Percentiles rank a stretch among this genome's conserved stretches.
Evolutionary conservation across 495 filamentous ascomycete genomes (phyloP).

Genomic region (Hypoxylon crocopeplum): DNA sequence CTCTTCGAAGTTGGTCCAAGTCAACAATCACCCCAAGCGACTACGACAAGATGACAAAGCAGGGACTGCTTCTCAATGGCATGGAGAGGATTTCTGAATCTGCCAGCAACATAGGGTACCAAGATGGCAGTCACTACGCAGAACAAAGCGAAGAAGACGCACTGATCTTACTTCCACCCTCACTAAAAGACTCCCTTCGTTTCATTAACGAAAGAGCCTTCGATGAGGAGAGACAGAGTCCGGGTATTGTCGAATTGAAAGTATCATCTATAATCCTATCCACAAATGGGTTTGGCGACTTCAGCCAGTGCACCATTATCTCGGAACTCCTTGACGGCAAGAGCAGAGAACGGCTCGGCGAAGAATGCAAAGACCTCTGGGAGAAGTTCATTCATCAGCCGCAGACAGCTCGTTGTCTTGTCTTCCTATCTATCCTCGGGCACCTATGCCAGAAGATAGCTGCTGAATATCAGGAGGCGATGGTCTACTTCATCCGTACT

Average conservation of each 20-base stretch:
- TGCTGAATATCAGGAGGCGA: background rate
- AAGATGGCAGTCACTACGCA: too few relatives aligned
- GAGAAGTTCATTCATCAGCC: constrained; percentile 28
- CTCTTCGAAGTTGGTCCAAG: constrained; percentile 7
- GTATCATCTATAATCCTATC: constrained; percentile 24
- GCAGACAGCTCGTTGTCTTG: constrained; percentile 27
- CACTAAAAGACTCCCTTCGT: background rate
- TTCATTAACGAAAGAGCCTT: background rate
- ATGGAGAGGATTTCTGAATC: too few relatives aligned
- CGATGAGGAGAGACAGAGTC: background rate
- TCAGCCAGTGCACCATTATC: constrained; percentile 20
- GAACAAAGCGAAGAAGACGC: background rate
- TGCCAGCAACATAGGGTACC: too few relatives aligned
- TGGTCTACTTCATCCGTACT: constrained; percentile 1
- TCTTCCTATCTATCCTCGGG: constrained; percentile 21
- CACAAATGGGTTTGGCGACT: constrained; percentile 26
- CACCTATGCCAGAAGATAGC: constrained; percentile 14
- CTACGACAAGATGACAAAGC: background rate
- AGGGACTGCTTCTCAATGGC: too few relatives aligned
- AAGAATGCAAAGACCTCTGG: constrained; percentile 14
- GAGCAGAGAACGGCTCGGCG: background rate
- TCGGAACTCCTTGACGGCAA: constrained; percentile 4
- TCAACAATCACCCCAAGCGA: background rate
- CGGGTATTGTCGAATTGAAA: background rate
- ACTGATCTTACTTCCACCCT: background rate